Evolutionary conservation across 768 basidiomycete species (phyloP).

Genomic region (Pulveroboletus sp.): DNA sequence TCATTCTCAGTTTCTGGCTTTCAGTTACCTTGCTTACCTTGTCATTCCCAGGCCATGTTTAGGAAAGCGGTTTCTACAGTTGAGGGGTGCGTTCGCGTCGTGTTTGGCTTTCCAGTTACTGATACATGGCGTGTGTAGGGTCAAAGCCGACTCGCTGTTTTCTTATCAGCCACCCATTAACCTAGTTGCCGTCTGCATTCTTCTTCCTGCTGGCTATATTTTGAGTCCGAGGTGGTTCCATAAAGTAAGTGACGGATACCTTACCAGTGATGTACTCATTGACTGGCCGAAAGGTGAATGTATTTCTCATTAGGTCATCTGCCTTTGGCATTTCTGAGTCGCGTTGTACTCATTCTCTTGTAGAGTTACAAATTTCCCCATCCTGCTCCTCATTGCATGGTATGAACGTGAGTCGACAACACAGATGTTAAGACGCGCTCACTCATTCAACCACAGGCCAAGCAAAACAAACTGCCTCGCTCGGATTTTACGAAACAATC

Average conservation of each 20-base stretch:
- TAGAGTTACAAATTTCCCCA: conserved; percentile 81
- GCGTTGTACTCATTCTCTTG: neutral
- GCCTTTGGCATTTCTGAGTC: neutral
- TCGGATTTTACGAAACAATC: conserved; percentile 72
- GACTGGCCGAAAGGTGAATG: conserved; percentile 60
- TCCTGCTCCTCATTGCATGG: conserved; percentile 73
- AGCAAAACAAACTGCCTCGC: conserved; percentile 62
- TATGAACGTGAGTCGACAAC: conserved; percentile 61
- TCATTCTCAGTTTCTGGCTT: conserved; percentile 1
- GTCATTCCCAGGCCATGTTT: conserved; percentile 76
- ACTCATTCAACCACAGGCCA: conserved; percentile 38
- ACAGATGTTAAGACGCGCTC: neutral
- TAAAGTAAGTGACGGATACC: conserved; percentile 52
- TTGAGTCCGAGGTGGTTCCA: conserved; percentile 97
- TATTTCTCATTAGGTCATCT: conserved; percentile 76
- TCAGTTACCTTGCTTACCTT: neutral
- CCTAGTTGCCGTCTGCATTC: conserved; percentile 77
- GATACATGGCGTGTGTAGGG: conserved; percentile 39
- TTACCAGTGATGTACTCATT: conserved; percentile 11
- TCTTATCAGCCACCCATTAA: conserved; percentile 96
- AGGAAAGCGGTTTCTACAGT: conserved; percentile 90
- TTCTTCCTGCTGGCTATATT: conserved; percentile 84
- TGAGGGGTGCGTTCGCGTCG: conserved; percentile 64
- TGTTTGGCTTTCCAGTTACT: conserved; percentile 7
- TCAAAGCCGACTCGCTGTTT: conserved; percentile 89